Conservation (phyloP, 768 basidiomycete genomes). For the Suillus subluteus region DNA sequence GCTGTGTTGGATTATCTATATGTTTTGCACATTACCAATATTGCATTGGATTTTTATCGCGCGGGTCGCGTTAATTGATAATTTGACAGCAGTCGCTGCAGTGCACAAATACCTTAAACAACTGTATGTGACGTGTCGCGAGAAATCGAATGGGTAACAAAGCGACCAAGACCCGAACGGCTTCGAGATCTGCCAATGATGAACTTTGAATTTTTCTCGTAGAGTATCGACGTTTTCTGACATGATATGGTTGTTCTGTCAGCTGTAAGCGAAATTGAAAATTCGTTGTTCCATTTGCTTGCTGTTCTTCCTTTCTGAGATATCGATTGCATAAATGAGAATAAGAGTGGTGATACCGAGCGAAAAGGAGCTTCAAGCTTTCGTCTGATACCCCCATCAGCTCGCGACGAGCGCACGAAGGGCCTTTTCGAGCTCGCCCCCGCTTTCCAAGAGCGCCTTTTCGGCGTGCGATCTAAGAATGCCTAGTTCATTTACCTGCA, state of each 20-base stretch:
- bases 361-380: not conserved
- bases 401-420: slow-evolving; percentile 30
- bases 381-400: slow-evolving; percentile 13
- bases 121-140: slow-evolving; percentile 64
- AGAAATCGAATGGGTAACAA: not conserved
- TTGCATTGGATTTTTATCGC: not conserved
- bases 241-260: slow-evolving; percentile 23
- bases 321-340: not conserved
- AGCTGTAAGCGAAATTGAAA: slow-evolving; percentile 25
- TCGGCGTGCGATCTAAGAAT: slow-evolving; percentile 33
- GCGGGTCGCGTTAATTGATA: not conserved
- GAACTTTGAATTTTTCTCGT: slow-evolving; percentile 14
- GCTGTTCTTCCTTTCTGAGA: not conserved
- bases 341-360: not conserved
- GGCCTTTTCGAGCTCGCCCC: slow-evolving; percentile 31
- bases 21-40: not conserved
- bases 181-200: not conserved
- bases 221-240: slow-evolving; percentile 21
- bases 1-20: not conserved
- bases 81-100: not conserved
- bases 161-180: not conserved
- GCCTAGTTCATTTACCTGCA: slow-evolving; percentile 35
- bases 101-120: slow-evolving; percentile 19
- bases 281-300: not conserved
- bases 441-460: slow-evolving; percentile 33